These are phyloP conservation scores for Talaromyces sp. DNA, from an alignment of 2,329 filamentous ascomycete genomes.

Conservation along the genomic window DNA sequence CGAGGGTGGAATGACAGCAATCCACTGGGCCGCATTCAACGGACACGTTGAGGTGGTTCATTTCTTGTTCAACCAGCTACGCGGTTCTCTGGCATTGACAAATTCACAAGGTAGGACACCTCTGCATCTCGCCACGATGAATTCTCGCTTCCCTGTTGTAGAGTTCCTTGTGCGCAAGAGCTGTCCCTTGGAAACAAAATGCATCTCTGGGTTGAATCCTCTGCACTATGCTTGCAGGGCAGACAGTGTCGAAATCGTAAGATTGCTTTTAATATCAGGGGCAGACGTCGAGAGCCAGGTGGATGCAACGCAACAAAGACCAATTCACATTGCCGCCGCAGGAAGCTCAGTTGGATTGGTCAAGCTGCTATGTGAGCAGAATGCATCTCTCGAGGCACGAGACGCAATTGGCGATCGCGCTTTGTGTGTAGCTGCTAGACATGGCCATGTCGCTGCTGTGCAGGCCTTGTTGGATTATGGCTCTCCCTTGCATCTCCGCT, in stretches of 20 bases:
- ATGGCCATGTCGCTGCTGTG: constrained; percentile 29
- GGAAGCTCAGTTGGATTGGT: constrained; percentile 24
- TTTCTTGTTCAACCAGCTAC: constrained; percentile 23
- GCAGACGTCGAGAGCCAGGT: constrained; percentile 30
- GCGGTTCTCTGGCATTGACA: constrained; percentile 19
- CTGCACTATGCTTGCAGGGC: constrained; percentile 35
- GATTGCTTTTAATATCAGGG: constrained; percentile 26
- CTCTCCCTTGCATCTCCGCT: constrained; percentile 22
- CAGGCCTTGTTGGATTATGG: constrained; percentile 27
- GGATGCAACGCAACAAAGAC: constrained; percentile 19
- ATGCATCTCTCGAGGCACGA: constrained; percentile 26
- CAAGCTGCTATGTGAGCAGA: constrained; percentile 26
- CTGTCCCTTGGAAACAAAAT: constrained; percentile 23
- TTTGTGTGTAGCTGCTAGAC: constrained; percentile 25
- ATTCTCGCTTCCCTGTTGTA: constrained; percentile 30
- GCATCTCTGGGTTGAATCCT: constrained; percentile 22
- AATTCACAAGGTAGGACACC: constrained; percentile 28
- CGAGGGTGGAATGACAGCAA: constrained; percentile 30
- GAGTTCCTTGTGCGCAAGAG: constrained; percentile 31
- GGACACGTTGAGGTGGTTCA: constrained; percentile 32
- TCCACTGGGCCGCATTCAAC: constrained; percentile 35
- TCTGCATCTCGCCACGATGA: constrained; percentile 31
- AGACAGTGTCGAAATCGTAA: constrained; percentile 23
- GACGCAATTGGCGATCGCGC: constrained; percentile 28
- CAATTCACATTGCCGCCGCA: constrained; percentile 29